Percentiles rank a stretch among this genome's conserved stretches.
phyloP scores from a whole-genome alignment of 2,329 filamentous ascomycete species.

The Xylariales sp. region DNA sequence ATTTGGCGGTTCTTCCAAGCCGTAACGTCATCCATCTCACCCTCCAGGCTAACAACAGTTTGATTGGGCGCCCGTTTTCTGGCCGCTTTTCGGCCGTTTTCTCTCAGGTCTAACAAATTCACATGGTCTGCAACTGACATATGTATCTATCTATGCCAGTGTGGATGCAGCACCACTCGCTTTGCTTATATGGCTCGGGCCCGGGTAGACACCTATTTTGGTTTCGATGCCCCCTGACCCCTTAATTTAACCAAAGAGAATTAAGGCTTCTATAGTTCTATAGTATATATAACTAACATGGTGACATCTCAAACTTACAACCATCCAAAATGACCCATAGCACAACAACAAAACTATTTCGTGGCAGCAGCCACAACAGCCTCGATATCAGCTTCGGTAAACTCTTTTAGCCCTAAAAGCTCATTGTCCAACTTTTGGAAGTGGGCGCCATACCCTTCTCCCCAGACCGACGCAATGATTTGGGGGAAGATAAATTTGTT shows the following conservation, averaged over 20 bases:
- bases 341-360: slow-evolving; percentile 14
- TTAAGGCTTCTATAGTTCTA: not conserved
- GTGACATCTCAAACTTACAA: not conserved
- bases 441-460: slow-evolving; percentile 48
- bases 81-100: no score
- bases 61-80: not conserved
- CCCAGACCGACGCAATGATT: slow-evolving; percentile 49
- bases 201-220: no score
- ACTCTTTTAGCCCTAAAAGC: slow-evolving; percentile 51
- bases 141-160: no score
- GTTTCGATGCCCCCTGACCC: not conserved
- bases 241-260: not conserved
- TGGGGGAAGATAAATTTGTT: slow-evolving; percentile 46
- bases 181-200: no score
- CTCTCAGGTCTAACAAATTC: no score
- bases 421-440: slow-evolving; percentile 53
- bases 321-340: not conserved
- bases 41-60: not conserved
- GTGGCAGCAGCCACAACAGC: slow-evolving; percentile 26
- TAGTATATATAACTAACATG: not conserved
- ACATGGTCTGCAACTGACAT: no score
- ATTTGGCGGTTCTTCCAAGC: not conserved
- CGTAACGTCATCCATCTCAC: slow-evolving; percentile 26
- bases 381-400: slow-evolving; percentile 51
- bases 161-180: not conserved